Evolutionary conservation across 257 asterid species (phyloP).

Genomic region (Plantago major): DNA sequence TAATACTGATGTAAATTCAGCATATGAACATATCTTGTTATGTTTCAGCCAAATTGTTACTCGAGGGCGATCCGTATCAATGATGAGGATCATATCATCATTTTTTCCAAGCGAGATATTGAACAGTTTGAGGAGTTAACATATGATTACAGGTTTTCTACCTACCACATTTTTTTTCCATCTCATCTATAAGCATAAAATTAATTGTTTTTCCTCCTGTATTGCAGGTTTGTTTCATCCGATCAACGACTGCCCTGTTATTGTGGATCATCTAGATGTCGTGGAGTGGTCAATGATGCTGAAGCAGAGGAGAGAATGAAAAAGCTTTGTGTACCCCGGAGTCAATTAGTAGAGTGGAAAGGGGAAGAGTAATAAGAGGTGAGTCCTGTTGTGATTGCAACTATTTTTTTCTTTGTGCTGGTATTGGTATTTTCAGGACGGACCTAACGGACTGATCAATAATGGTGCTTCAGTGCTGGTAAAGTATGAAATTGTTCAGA

Average conservation of each 20-base stretch:
- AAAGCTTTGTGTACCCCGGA: conserved; percentile 50
- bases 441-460: too few relatives aligned
- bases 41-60: conserved; percentile 92
- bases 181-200: conserved; percentile 1
- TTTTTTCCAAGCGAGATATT: conserved; percentile 92
- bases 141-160: conserved; percentile 85
- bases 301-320: conserved; percentile 77
- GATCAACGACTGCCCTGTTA: conserved; percentile 83
- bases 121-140: conserved; percentile 84
- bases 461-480: too few relatives aligned
- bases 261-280: conserved; percentile 87
- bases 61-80: conserved; percentile 70
- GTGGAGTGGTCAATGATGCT: conserved; percentile 85
- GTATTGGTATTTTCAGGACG: too few relatives aligned
- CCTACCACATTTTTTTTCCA: conserved; percentile 14
- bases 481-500: too few relatives aligned
- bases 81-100: conserved; percentile 78
- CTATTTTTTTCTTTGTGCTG: neutral
- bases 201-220: conserved; percentile 16
- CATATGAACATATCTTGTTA: conserved; percentile 14
- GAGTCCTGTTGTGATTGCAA: conserved; percentile 13
- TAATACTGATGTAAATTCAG: neutral
- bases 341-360: conserved; percentile 74
- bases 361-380: conserved; percentile 71
- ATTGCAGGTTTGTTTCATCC: conserved; percentile 64